Conservation (phyloP, 2,329 filamentous ascomycete genomes). For the Talaromyces sp. region DNA sequence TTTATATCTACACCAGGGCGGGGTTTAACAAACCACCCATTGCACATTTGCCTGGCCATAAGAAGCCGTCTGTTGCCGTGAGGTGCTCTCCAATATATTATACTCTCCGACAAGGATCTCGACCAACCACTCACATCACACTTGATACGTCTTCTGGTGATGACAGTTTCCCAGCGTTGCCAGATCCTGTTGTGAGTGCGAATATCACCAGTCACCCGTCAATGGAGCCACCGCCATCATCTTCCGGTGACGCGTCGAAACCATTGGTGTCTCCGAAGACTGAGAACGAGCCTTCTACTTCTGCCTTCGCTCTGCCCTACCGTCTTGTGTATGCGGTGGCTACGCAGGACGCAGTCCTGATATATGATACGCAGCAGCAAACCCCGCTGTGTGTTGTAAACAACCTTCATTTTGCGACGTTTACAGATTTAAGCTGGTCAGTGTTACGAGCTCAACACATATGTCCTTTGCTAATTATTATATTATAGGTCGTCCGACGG, state of each 20-base stretch:
- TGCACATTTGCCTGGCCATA: constrained; percentile 91
- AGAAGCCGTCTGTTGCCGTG: constrained; percentile 95
- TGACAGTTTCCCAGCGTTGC: constrained; percentile 75
- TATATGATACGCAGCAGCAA: constrained; percentile 96
- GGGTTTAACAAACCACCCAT: constrained; percentile 96
- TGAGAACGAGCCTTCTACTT: constrained; percentile 37
- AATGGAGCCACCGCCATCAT: constrained; percentile 70
- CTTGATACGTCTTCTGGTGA: constrained; percentile 89
- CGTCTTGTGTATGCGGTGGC: constrained; percentile 95
- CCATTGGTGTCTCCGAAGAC: constrained; percentile 55
- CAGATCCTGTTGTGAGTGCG: constrained; percentile 69
- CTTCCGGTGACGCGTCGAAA: constrained; percentile 48
- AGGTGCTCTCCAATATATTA: constrained; percentile 91
- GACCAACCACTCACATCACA: constrained; percentile 79
- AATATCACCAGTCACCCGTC: constrained; percentile 40
- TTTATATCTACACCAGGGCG: constrained; percentile 95
- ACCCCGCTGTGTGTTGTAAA: constrained; percentile 91
- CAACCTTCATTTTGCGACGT: constrained; percentile 95
- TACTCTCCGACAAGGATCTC: constrained; percentile 65
- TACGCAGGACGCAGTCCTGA: constrained; percentile 87
- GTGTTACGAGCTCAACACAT: constrained; percentile 29
- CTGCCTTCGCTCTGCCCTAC: constrained; percentile 80
- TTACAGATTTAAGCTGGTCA: constrained; percentile 93
- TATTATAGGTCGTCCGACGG: constrained; percentile 67
- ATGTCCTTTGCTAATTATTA: constrained; percentile 26